Base-by-base conservation (phyloP, 257 asterid species). In the Phtheirospermum japonicum region DNA sequence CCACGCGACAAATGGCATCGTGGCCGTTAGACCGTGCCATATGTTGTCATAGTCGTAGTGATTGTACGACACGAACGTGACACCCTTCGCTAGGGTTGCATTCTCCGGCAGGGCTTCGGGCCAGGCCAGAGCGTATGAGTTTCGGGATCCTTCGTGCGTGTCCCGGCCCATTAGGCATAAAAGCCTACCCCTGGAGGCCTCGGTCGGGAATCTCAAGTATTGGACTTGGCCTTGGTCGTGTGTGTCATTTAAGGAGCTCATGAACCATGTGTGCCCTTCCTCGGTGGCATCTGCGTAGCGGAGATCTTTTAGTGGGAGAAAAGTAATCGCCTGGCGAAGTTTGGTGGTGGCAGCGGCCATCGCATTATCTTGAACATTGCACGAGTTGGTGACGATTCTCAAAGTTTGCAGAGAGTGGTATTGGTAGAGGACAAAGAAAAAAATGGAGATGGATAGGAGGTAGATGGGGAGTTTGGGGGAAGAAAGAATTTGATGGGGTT, bases 211-310 rank as follows among this genome's bases (percentile, higher is more conserved):
- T 20, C 73, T 64, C 65, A 82, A 89, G 80, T 79, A 77, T 18
- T 77, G 85, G 11, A 80, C 94, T 18, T 79, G 81, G 7, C 93
- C 95, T 62, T 76, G 68, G 51, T 80, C 88, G 1, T 79, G 81
- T 20, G 69, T 70, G 59, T 82, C 93, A 3, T 75, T 54, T 60
- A 79, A 14, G 50, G 94, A 82, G 68, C 95, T 87, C 95, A 87
- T 87, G 88, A 87, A 87, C 95, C 95, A 84, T 0, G 95, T 87
- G 84, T 87, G 88, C 10, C 90, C 95, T 55, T 69, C 61, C 67
- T 67, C 79, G 49, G 95, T 73, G 2, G 61, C 40, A 7, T 36
- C 18, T 5, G 90, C 43, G 50, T 69, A 87, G 4, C 90, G 79
- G 9, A 81, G 51, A 72, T 87, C 96, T 64, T 87, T 87, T 19